phyloP scores from a whole-genome alignment of 108 stramenopile species.

The Cyclotella baltica region DNA sequence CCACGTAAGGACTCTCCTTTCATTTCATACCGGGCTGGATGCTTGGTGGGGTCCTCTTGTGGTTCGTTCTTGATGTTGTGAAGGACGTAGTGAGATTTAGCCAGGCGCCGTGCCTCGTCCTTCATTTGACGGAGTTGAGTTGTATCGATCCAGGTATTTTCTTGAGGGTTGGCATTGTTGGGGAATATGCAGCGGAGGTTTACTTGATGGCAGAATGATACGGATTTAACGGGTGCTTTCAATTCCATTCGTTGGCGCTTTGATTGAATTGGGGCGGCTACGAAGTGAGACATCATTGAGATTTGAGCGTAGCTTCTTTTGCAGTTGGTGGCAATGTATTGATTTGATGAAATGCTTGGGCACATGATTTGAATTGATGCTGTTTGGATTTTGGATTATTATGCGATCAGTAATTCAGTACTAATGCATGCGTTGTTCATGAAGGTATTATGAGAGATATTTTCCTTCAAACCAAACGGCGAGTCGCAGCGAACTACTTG shows the following conservation, averaged over 20 bases:
- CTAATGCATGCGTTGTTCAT: too few relatives aligned
- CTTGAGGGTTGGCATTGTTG: neutral
- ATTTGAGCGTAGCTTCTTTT: too few relatives aligned
- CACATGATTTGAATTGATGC: neutral
- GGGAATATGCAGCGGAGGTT: neutral
- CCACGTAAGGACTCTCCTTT: constrained; percentile 1
- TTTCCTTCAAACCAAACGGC: too few relatives aligned
- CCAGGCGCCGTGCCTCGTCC: neutral
- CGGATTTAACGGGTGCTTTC: neutral
- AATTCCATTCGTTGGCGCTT: neutral
- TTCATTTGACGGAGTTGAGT: neutral
- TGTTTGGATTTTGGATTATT: too few relatives aligned
- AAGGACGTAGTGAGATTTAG: neutral
- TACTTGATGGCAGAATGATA: neutral
- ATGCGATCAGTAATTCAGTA: too few relatives aligned
- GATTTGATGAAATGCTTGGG: neutral
- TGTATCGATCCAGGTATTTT: neutral
- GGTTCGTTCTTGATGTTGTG: neutral
- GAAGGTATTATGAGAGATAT: too few relatives aligned
- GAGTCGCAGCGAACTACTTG: too few relatives aligned
- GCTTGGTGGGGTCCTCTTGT: neutral
- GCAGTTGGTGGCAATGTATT: neutral
- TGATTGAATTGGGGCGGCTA: neutral
- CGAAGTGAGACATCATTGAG: neutral
- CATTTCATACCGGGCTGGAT: neutral